Evolutionary conservation across 2,329 filamentous ascomycete genomes (phyloP), one percentile per base, ranked within the genome.

Genomic region (Aspergillus sp.): DNA sequence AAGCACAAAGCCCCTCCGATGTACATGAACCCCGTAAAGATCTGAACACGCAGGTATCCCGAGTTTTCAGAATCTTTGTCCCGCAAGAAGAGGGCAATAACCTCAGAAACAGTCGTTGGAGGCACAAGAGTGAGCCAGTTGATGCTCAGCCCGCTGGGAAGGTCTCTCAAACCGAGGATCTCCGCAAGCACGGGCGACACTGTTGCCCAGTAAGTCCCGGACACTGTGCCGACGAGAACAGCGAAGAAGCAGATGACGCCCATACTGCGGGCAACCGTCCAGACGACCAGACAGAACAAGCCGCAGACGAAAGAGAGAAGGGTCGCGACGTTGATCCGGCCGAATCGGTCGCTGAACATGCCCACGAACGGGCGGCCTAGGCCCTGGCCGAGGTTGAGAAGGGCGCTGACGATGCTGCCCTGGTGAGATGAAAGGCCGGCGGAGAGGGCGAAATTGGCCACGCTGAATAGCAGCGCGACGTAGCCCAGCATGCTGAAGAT

Each of bases 401-500:
- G 45, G 0, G 78, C 78, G 3, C 70, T 70, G n/a, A 80, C 65
- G 24, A 76, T 62, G 10, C 71, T 69, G 1, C 73, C 77, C 49
- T 82, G 75, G n/a, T 69, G 59, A 2, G 72, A 58, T 0, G 64
- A 64, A 3, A 82, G 64, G 0, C 77, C 77, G 22, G 80, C 67
- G 0, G 67, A 67, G 5, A 67, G 59, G 1, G 75, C 74, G 46
- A 78, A 82, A 37, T 72, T 75, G 1, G 78, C 72, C 6, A 82
- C 53, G 2, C 70, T 75, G 56, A 79, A 82, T 2, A 81, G 61
- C 2, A 82, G 54, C 0, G 77, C 71, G 13, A 80, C 71, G 42
- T 82, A 82, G 4, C 74, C 78, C 4, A 82, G 58, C 67, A 80
- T 75, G 31, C 67, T 75, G 40, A 80, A 64, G 36, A 74, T 66